Base-by-base conservation (phyloP, 345 rosid genomes). In the Lumnitzera littorea region DNA sequence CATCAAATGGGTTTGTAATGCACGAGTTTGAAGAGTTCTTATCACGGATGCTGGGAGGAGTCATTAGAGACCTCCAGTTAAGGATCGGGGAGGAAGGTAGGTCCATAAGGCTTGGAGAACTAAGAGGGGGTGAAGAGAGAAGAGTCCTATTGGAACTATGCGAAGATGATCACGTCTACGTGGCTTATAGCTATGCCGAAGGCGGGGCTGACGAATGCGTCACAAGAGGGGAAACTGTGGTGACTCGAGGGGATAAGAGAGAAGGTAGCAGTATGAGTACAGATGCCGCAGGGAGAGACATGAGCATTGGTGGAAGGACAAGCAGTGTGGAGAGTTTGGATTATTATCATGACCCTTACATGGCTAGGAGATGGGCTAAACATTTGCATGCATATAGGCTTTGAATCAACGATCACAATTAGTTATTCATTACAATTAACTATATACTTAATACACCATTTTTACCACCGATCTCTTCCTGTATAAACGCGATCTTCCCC, bases 341-440 rank as follows among this genome's bases (percentile, higher is more conserved):
- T 60, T 36, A 36, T 36, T 84, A 80, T 69, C 90, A 79, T 68
- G 85, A 84, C 58, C 91, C 85, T 60, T 76, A 72, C 75, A 80
- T 90, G 91, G 95, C 89, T 31, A 81, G 89, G 79, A 72, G 96
- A 68, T 89, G 95, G 95, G 87, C 91, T 31, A 90, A 85, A 70
- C 88, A 82, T 70, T 78, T 90, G 74, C 88, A 83, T 69, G 89
- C 83, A 50, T 87, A 82, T 60, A 77, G 86, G 74, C 70, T 83
- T 57, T 75, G 72, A 72, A 53, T 63, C 54, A 59, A 50, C 54
- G 51, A 48, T 24, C 55, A 57, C 25, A 55, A 7, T 53, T 23
- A 54, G 12, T 53, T n/a, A n/a, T 27, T 43, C 55, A 50, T 43
- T 24, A 15, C 2, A 17, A 3, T 9, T 13, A 46, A 53, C 7